These are phyloP conservation scores for Grosmannia penicillata DNA, from an alignment of 2,329 filamentous ascomycete genomes.

Conservation along the genomic window DNA sequence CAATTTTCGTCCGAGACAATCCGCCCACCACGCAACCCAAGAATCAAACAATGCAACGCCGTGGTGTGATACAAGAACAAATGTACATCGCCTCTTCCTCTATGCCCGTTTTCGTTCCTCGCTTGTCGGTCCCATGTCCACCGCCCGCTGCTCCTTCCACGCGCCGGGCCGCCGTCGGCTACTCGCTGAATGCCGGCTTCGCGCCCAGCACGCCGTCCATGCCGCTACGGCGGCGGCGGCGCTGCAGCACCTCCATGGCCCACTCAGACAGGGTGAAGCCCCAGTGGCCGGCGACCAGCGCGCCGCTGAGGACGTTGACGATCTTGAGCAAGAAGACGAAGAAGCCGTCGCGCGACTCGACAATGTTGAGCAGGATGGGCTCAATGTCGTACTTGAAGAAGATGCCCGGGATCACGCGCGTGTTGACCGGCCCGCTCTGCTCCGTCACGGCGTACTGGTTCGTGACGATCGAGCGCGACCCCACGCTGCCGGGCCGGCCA, in stretches of 20 bases:
- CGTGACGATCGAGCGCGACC: constrained; percentile 57
- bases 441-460: constrained; percentile 98
- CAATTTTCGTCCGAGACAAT: no score
- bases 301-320: constrained; percentile 81
- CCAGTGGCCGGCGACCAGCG: constrained; percentile 90
- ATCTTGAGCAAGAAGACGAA: constrained; percentile 64
- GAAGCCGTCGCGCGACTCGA: constrained; percentile 64
- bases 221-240: constrained; percentile 27
- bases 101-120: background rate
- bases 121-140: background rate
- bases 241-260: constrained; percentile 40
- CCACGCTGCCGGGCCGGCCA: constrained; percentile 21
- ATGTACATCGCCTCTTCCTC: background rate
- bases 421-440: constrained; percentile 57
- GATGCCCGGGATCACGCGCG: constrained; percentile 67
- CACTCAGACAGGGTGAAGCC: constrained; percentile 74
- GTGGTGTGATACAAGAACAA: background rate
- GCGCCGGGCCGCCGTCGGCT: no score
- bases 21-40: background rate
- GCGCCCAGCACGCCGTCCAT: constrained; percentile 33
- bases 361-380: constrained; percentile 75
- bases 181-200: constrained; percentile 20
- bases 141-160: no score
- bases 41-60: background rate
- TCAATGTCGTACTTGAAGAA: constrained; percentile 99